phyloP scores from a whole-genome alignment of 2,329 filamentous ascomycete genomes.

The Penicillium polonicum region DNA sequence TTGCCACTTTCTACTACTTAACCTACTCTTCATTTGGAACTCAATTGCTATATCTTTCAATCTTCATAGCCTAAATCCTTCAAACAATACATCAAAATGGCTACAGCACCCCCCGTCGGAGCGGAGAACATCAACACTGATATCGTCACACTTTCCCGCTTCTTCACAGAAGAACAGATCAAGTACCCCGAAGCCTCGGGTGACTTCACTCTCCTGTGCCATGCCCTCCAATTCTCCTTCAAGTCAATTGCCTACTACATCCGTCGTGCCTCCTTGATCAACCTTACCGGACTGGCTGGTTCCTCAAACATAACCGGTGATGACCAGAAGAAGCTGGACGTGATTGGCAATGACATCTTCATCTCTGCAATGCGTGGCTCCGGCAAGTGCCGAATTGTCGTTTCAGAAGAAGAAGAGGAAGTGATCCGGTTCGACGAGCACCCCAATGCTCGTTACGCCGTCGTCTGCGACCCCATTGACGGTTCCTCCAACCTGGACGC shows the following conservation, averaged over 20 bases:
- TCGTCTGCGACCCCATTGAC: slow-evolving; percentile 97
- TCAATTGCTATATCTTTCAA: slow-evolving; percentile 4
- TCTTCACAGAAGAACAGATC: slow-evolving; percentile 91
- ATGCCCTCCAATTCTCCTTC: slow-evolving; percentile 98
- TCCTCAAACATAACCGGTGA: slow-evolving; percentile 94
- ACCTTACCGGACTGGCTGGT: slow-evolving; percentile 90
- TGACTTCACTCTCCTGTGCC: slow-evolving; percentile 98
- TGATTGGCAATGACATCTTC: slow-evolving; percentile 98
- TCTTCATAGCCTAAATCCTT: slow-evolving; percentile 5
- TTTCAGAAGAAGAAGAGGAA: slow-evolving; percentile 98
- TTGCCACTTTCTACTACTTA: slow-evolving; percentile 1
- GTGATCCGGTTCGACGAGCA: slow-evolving; percentile 79
- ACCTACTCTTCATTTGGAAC: not conserved
- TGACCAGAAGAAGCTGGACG: slow-evolving; percentile 99
- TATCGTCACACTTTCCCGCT: slow-evolving; percentile 92
- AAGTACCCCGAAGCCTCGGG: slow-evolving; percentile 94
- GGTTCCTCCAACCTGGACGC: slow-evolving; percentile 97
- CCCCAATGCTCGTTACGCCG: slow-evolving; percentile 78
- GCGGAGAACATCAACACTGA: slow-evolving; percentile 87
- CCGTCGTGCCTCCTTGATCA: slow-evolving; percentile 89
- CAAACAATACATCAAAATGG: slow-evolving; percentile 30
- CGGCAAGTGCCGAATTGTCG: slow-evolving; percentile 82
- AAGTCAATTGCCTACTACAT: slow-evolving; percentile 99
- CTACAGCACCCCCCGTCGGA: slow-evolving; percentile 52
- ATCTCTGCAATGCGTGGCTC: slow-evolving; percentile 92